Conservation (phyloP, 176 grass and related monocot genomes). For the Eragrostis curvula region DNA sequence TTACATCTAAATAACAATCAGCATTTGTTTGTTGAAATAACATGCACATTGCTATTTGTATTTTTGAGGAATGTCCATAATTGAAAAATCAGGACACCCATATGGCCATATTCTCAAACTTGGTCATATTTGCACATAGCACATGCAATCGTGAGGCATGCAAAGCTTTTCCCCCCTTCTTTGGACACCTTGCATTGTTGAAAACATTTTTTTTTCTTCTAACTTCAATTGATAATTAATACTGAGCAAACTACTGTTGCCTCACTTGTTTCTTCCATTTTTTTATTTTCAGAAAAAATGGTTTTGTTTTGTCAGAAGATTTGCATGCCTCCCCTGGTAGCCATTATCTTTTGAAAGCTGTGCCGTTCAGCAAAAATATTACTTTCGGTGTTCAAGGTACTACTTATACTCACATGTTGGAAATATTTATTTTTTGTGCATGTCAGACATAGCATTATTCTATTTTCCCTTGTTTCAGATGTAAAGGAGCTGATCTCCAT, state of each 20-base stretch:
- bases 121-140: too few species aligned
- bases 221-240: not conserved
- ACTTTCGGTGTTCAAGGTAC: constrained; percentile 95
- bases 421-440: not conserved
- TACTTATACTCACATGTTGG: constrained; percentile 3
- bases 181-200: not conserved
- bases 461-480: constrained; percentile 56
- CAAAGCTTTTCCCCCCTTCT: not conserved
- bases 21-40: constrained; percentile 20
- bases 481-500: constrained; percentile 88
- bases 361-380: constrained; percentile 96
- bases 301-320: constrained; percentile 89
- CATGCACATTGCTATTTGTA: not conserved
- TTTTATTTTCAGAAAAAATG: constrained; percentile 79
- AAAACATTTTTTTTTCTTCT: not conserved
- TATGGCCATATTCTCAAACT: not conserved
- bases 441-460: constrained; percentile 6
- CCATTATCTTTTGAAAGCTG: constrained; percentile 86
- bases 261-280: constrained; percentile 37
- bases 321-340: constrained; percentile 72
- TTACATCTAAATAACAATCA: constrained; percentile 20
- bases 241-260: constrained; percentile 10
- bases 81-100: not conserved
- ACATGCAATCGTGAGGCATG: too few species aligned
- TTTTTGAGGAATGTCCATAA: constrained; percentile 6